phyloP scores from a whole-genome alignment of 768 basidiomycete genomes.

The Termitomyces titanicus region DNA sequence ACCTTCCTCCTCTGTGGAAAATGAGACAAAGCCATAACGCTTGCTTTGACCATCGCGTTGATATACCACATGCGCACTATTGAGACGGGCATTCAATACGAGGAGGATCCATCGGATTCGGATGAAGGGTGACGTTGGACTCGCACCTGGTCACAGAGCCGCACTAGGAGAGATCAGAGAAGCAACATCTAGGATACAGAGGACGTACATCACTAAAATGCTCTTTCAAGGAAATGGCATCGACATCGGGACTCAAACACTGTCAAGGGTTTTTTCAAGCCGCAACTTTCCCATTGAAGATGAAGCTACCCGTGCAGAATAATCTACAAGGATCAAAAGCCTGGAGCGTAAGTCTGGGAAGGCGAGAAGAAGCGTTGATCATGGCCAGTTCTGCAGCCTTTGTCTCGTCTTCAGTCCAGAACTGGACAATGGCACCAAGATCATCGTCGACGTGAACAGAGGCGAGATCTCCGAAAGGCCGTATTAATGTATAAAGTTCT shows the following conservation, averaged over 20 bases:
- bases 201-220: neutral
- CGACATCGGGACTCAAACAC: conserved; percentile 1
- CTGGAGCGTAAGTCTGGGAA: neutral
- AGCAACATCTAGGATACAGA: neutral
- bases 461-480: conserved; percentile 2
- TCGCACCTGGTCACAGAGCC: conserved; percentile 5
- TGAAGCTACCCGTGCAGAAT: neutral
- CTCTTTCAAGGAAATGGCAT: neutral
- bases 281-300: neutral
- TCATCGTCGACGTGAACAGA: neutral
- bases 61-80: neutral
- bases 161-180: neutral
- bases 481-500: neutral
- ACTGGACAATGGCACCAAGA: conserved; percentile 1
- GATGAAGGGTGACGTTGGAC: neutral
- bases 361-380: neutral
- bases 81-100: neutral
- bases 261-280: neutral
- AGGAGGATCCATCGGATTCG: neutral
- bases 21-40: conserved; percentile 6
- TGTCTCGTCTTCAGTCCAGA: conserved; percentile 6
- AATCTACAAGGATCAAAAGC: neutral
- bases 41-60: neutral
- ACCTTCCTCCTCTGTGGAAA: conserved; percentile 5
- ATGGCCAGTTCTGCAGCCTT: neutral